Base-by-base conservation (phyloP, 208 protist species). In the Acanthamoeba rhysodes region DNA sequence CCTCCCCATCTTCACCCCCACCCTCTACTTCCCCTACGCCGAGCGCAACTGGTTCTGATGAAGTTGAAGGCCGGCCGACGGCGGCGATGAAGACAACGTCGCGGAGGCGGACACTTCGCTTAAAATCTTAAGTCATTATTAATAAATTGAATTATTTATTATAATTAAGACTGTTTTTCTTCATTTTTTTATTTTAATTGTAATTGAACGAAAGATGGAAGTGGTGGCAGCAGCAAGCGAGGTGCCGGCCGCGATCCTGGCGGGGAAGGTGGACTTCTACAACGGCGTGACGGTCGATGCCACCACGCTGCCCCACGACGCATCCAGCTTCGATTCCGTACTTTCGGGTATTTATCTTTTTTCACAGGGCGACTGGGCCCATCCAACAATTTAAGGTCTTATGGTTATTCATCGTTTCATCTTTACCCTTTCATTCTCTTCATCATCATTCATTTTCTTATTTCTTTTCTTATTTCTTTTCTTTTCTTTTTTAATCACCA, bases 211-310 rank as follows among this genome's bases (percentile, higher is more conserved):
- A 59, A 59, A 59, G 53, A 59, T 14, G 18, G 53, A 59, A 59
- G 20, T 59, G 55, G 55, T 2, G 14, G 18, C 55, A 24, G 0
- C 55, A 24, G 55, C 55, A 24, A 24, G 55, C 14, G 55, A 59
- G 18, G 55, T 18, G 18, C 41, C 41, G 41, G 41, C 3, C 41
- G 8, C 55, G 24, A 22, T 70, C 20, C 24, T 70, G 62, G 18
- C 55, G 59, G 87, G 9, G 16, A 92, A 92, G 87, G 20, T 92
- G n/a, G 87, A 92, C 57, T 76, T 92, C 32, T 92, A 92, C 87
- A 92, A 92, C 24, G 87, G 87, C 87, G 45, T 92, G 7, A 92
- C 87, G 14, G 41, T 92, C 6, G 87, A 92, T 16, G 2, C 59
- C 22, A n/a, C 55, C 48, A 2, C 55, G 16, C 16, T 92, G 48